These are phyloP conservation scores for Linum lewisii DNA, from an alignment of 345 rosid species.

Conservation along the genomic window DNA sequence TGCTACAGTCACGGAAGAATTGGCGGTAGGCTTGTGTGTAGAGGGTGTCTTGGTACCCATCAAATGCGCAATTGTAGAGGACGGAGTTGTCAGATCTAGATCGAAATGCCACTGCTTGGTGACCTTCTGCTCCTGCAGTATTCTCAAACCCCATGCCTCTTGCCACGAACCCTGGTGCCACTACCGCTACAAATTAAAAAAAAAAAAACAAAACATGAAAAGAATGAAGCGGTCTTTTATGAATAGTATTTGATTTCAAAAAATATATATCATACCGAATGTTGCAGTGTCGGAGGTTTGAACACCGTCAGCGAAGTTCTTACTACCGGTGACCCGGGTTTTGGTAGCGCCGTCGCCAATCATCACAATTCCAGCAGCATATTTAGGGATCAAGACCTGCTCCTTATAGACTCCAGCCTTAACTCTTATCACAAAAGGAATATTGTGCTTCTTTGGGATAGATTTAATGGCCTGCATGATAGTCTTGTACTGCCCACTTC, in stretches of 20 bases:
- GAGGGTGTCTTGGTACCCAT: conserved; percentile 20
- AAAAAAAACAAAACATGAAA: conserved; percentile 5
- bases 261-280: no score
- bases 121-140: conserved; percentile 16
- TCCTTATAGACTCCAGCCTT: conserved; percentile 68
- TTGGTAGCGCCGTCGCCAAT: conserved; percentile 70
- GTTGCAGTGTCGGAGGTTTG: conserved; percentile 48
- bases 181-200: background rate
- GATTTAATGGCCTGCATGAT: conserved; percentile 39
- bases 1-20: conserved; percentile 21
- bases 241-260: no score
- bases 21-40: conserved; percentile 24
- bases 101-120: conserved; percentile 17
- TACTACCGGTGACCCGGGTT: conserved; percentile 49
- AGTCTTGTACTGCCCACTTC: conserved; percentile 54
- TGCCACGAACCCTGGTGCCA: conserved; percentile 13
- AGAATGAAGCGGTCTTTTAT: no score
- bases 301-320: conserved; percentile 35
- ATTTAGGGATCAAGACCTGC: conserved; percentile 26
- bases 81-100: conserved; percentile 11
- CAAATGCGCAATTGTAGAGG: conserved; percentile 19
- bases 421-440: conserved; percentile 44
- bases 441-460: conserved; percentile 29
- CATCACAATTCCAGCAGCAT: conserved; percentile 33
- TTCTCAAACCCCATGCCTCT: conserved; percentile 24